A percentile compares a stretch with the other conserved stretches of the same genome.
Conservation (phyloP, 2,329 filamentous ascomycete genomes). For the Fusarium sp. region DNA sequence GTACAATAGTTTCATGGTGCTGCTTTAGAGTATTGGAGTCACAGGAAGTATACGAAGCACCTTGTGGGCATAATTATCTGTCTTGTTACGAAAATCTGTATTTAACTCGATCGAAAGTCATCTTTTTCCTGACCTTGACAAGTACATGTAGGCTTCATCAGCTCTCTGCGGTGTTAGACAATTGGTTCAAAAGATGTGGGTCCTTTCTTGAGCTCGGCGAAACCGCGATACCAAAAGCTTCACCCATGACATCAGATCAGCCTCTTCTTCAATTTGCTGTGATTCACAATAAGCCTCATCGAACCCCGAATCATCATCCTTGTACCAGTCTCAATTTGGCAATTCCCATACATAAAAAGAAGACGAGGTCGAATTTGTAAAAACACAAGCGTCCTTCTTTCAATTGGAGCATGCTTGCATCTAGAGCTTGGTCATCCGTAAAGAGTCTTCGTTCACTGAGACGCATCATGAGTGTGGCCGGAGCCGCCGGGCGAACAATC, state of each 20-base stretch:
- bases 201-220: constrained; percentile 9
- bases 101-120: not conserved
- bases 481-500: constrained; percentile 50
- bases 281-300: constrained; percentile 1
- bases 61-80: not conserved
- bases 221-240: constrained; percentile 2
- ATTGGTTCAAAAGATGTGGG: constrained; percentile 34
- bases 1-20: constrained; percentile 3
- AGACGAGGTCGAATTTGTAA: not conserved
- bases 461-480: constrained; percentile 47
- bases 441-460: constrained; percentile 19
- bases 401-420: constrained; percentile 37
- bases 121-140: no score
- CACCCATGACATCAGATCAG: constrained; percentile 40
- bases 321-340: not conserved
- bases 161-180: constrained; percentile 27
- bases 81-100: not conserved
- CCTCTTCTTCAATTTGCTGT: constrained; percentile 10
- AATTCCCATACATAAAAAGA: not conserved
- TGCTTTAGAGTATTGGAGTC: not conserved
- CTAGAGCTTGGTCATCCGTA: constrained; percentile 23
- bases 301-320: not conserved
- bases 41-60: constrained; percentile 23
- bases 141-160: not conserved
- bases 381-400: not conserved